Percentiles rank a stretch among this genome's conserved stretches.
Conservation (phyloP, 129 eudicot genomes). For the Heracleum sosnowskyi region DNA sequence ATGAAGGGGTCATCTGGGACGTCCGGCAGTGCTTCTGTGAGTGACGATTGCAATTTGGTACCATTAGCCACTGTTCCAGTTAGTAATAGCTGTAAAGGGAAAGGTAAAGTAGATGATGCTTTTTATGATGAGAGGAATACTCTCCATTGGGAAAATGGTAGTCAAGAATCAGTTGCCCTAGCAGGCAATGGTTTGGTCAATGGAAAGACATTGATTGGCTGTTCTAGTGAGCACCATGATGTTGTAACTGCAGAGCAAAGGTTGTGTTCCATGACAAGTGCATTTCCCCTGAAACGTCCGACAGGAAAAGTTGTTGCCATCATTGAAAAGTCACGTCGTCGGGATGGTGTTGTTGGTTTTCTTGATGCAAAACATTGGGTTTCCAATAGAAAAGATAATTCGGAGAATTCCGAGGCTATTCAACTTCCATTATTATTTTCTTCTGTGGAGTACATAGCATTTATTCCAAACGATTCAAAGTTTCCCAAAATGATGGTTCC, state of each 20-base stretch:
- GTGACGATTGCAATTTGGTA: background rate
- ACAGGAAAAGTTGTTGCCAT: constrained; percentile 81
- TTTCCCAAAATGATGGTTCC: constrained; percentile 71
- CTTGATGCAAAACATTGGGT: constrained; percentile 55
- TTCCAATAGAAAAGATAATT: constrained; percentile 25
- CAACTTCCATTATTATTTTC: constrained; percentile 23
- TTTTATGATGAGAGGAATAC: background rate
- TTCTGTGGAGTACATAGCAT: constrained; percentile 36
- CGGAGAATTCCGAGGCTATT: constrained; percentile 37
- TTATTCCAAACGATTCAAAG: constrained; percentile 62
- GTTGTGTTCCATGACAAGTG: constrained; percentile 30
- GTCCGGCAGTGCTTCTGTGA: background rate
- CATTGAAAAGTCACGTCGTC: constrained; percentile 59
- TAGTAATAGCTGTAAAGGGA: background rate
- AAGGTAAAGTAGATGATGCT: background rate
- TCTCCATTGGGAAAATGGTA: background rate
- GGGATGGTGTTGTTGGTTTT: constrained; percentile 66
- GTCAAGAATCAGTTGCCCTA: constrained; percentile 18
- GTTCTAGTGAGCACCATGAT: constrained; percentile 20
- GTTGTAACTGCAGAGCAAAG: constrained; percentile 37
- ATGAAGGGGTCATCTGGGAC: constrained; percentile 4
- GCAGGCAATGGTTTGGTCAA: constrained; percentile 20
- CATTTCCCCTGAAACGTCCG: constrained; percentile 67
- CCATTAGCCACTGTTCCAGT: background rate
- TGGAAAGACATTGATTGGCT: constrained; percentile 19